These are phyloP conservation scores for Colletotrichum incanum DNA, from an alignment of 2,329 filamentous ascomycete species.

Conservation along the genomic window DNA sequence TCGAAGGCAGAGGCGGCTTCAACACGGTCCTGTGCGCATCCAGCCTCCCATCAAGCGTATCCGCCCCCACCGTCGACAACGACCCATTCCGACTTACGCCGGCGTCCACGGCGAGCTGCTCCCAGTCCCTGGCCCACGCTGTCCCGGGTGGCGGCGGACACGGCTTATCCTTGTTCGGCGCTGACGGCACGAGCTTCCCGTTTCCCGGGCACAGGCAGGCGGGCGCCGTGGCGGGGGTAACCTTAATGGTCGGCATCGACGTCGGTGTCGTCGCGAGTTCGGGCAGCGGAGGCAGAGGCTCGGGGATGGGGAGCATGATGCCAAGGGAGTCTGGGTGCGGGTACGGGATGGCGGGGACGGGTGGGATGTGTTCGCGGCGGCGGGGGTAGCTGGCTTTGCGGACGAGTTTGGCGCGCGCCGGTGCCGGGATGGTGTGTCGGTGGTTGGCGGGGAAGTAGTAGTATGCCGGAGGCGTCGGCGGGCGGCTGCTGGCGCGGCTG, in stretches of 20 bases:
- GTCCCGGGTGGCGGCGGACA: slow-evolving; percentile 43
- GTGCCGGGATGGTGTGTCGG: slow-evolving; percentile 32
- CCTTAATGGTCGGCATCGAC: slow-evolving; percentile 14
- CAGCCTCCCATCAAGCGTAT: slow-evolving; percentile 13
- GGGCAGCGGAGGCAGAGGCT: slow-evolving; percentile 36
- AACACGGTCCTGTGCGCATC: slow-evolving; percentile 1
- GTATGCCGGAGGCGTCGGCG: slow-evolving; percentile 34
- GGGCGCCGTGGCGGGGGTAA: slow-evolving; percentile 27
- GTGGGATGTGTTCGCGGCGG: slow-evolving; percentile 13
- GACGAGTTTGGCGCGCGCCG: slow-evolving; percentile 30
- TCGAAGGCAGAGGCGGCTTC: slow-evolving; percentile 38
- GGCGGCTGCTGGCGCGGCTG: slow-evolving; percentile 23
- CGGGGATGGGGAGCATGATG: slow-evolving; percentile 38
- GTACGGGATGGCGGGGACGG: slow-evolving; percentile 28
- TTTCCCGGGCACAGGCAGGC: slow-evolving; percentile 41
- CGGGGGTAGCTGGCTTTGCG: slow-evolving; percentile 35
- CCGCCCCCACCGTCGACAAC: slow-evolving; percentile 25
- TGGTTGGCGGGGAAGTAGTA: slow-evolving; percentile 39
- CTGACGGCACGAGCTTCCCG: slow-evolving; percentile 21
- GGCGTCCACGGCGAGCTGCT: slow-evolving; percentile 41
- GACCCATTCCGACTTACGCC: slow-evolving; percentile 41
- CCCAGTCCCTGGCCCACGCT: slow-evolving; percentile 44
- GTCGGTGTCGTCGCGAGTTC: slow-evolving; percentile 27
- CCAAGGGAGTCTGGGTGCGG: slow-evolving; percentile 40
- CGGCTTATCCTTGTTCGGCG: slow-evolving; percentile 24